Evolutionary conservation across 148 eudicot genomes (phyloP).

Genomic region (Rhododendron williamsianum): DNA sequence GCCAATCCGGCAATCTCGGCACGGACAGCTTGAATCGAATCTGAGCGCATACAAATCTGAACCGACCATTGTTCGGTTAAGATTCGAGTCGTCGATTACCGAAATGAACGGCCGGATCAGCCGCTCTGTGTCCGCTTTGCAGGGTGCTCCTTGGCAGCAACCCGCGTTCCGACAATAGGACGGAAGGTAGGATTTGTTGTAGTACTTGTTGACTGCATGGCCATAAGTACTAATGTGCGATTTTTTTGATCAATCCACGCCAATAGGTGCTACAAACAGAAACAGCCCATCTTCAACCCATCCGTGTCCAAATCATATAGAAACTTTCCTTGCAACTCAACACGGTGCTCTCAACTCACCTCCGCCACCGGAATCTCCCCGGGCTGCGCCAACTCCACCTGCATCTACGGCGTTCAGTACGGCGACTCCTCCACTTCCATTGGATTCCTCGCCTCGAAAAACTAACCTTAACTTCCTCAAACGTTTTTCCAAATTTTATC

Average conservation of each 20-base stretch:
- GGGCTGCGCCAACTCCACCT: slow-evolving; percentile 34
- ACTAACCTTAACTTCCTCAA: background rate
- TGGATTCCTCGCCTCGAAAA: background rate
- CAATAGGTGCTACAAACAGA: background rate
- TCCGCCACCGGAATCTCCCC: slow-evolving; percentile 44
- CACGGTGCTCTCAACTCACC: slow-evolving; percentile 37
- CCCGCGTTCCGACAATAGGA: too few relatives aligned
- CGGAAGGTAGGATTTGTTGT: too few relatives aligned
- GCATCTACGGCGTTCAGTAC: slow-evolving; percentile 54
- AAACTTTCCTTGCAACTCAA: slow-evolving; percentile 46
- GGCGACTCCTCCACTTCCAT: slow-evolving; percentile 30
- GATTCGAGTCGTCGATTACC: too few relatives aligned
- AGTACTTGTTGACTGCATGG: too few relatives aligned
- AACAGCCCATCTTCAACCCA: background rate
- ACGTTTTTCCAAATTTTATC: background rate
- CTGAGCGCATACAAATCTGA: too few relatives aligned
- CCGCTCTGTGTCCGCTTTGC: too few relatives aligned
- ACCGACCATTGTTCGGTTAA: too few relatives aligned
- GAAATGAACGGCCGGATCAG: too few relatives aligned
- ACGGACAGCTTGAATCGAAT: too few relatives aligned
- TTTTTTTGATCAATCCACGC: background rate
- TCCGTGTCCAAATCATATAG: slow-evolving; percentile 34
- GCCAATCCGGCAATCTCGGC: too few relatives aligned
- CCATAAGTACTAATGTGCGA: background rate
- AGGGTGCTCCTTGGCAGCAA: too few relatives aligned